Conservation (phyloP, 2,329 filamentous ascomycete genomes). For the Aureobasidium sp. region DNA sequence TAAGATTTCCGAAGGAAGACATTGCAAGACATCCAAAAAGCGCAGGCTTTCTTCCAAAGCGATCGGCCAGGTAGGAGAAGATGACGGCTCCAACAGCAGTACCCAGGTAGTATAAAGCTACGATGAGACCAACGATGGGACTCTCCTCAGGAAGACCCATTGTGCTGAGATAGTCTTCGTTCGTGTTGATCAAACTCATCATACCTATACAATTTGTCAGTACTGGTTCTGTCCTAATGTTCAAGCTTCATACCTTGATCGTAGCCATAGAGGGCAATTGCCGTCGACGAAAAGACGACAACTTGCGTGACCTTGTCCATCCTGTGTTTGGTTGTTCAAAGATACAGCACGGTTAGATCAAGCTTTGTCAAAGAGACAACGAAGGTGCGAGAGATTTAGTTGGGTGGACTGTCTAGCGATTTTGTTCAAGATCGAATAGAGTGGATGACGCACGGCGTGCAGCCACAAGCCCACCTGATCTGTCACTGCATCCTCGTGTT, state of each 20-base stretch:
- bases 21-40: constrained; percentile 51
- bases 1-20: constrained; percentile 49
- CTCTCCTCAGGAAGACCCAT: constrained; percentile 49
- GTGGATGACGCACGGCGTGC: constrained; percentile 9
- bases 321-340: constrained; percentile 21
- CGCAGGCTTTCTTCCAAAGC: constrained; percentile 46
- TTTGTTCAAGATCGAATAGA: constrained; percentile 3
- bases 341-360: not conserved
- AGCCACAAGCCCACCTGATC: constrained; percentile 13
- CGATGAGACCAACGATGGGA: constrained; percentile 52
- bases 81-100: constrained; percentile 51
- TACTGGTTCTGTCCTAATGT: not conserved
- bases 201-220: constrained; percentile 32
- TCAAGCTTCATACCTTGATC: constrained; percentile 27
- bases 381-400: not conserved
- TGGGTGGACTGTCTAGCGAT: not conserved
- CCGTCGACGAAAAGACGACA: constrained; percentile 47
- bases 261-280: constrained; percentile 49
- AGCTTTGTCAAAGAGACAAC: not conserved
- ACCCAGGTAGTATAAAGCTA: constrained; percentile 57
- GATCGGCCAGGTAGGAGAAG: constrained; percentile 50
- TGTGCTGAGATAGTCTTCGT: constrained; percentile 48
- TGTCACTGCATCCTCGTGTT: not conserved
- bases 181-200: constrained; percentile 51
- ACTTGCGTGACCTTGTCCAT: constrained; percentile 35